Percentiles rank a stretch among this genome's conserved stretches.
Conservation (phyloP, 768 basidiomycete species). For the Pleurotus djamor region DNA sequence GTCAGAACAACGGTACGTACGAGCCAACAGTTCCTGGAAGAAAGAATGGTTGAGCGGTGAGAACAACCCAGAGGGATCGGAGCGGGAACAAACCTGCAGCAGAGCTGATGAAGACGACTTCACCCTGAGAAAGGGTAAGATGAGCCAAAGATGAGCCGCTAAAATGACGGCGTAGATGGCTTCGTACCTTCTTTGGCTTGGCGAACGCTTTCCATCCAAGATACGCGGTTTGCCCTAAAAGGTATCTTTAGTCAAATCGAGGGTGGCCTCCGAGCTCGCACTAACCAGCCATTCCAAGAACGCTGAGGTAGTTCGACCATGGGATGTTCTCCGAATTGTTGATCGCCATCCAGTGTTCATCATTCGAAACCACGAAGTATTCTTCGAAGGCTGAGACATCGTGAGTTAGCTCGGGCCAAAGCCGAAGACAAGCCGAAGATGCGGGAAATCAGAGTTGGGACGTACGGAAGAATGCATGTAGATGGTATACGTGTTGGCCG, state of each 20-base stretch:
- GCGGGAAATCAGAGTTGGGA: too few relatives aligned
- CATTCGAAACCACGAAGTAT: slow-evolving; percentile 21
- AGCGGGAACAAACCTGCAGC: slow-evolving; percentile 27
- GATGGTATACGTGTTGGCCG: slow-evolving; percentile 25
- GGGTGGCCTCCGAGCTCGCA: neutral
- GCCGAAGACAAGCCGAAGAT: too few relatives aligned
- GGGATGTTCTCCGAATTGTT: slow-evolving; percentile 35
- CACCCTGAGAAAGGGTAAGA: slow-evolving; percentile 22
- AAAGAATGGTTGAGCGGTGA: neutral
- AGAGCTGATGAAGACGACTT: slow-evolving; percentile 36
- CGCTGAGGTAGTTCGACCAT: slow-evolving; percentile 36
- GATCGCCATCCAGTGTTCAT: slow-evolving; percentile 13
- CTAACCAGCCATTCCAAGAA: slow-evolving; percentile 26
- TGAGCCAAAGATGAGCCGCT: neutral
- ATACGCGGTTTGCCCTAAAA: slow-evolving; percentile 33
- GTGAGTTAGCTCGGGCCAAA: neutral
- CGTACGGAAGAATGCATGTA: neutral
- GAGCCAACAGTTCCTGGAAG: slow-evolving; percentile 51
- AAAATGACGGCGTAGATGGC: neutral
- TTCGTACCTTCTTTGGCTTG: slow-evolving; percentile 29
- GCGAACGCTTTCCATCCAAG: slow-evolving; percentile 38
- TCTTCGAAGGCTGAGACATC: slow-evolving; percentile 14
- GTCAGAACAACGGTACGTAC: slow-evolving; percentile 26
- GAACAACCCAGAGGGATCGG: neutral
- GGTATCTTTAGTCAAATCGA: neutral